Percentiles rank a stretch among this genome's conserved stretches.
Evolutionary conservation across 495 filamentous ascomycete species (phyloP).

Genomic region (Neurospora discreta): DNA sequence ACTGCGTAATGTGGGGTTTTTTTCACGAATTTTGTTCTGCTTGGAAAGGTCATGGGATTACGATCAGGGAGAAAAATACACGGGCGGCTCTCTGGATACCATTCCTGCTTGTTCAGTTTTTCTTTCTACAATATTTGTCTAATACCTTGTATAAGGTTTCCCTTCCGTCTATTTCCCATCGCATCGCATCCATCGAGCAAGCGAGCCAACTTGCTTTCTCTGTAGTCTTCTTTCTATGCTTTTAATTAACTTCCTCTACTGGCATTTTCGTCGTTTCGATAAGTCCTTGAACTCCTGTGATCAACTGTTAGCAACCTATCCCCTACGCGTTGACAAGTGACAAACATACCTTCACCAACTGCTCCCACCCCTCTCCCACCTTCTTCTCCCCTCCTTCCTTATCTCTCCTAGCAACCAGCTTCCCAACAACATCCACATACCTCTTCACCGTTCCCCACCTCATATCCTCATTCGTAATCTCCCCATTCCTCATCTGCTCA

Average conservation of each 20-base stretch:
- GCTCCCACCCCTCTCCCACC: not conserved
- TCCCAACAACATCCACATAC: not conserved
- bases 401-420: not conserved
- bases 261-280: not conserved
- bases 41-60: not conserved
- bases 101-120: not conserved
- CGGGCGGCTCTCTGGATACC: not conserved
- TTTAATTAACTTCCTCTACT: not conserved
- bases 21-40: not conserved
- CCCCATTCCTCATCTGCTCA: not conserved
- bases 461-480: not conserved
- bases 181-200: not conserved
- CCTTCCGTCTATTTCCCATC: not conserved
- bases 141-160: not conserved
- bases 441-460: not conserved
- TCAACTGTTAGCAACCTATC: not conserved
- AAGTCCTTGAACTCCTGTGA: not conserved
- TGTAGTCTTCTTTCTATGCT: not conserved
- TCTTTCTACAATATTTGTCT: not conserved
- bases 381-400: not conserved
- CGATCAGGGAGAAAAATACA: not conserved
- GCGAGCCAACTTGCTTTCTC: not conserved
- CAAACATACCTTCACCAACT: not conserved
- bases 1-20: not conserved
- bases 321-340: not conserved